These are phyloP conservation scores for Pachysandra terminalis DNA, from an alignment of 164 flowering plant genomes.

Conservation along the genomic window DNA sequence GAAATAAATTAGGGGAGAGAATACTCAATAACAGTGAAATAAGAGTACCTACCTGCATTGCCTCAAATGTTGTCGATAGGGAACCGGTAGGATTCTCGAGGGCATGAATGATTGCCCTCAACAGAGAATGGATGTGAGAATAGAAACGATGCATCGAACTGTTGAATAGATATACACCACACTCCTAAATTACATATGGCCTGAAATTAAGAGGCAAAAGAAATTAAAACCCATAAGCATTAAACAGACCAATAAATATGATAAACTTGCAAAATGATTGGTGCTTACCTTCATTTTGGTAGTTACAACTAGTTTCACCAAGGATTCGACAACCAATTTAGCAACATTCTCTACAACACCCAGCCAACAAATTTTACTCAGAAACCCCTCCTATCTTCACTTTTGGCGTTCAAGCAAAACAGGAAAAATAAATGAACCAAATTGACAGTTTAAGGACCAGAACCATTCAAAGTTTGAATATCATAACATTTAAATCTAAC, in stretches of 20 bases:
- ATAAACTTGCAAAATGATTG: no score
- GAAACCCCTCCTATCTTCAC: background rate
- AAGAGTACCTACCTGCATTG: conserved; percentile 53
- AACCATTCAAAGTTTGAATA: no score
- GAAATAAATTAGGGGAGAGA: no score
- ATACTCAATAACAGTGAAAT: background rate
- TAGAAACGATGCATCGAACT: conserved; percentile 38
- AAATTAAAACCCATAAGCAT: background rate
- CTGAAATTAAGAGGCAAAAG: conserved; percentile 31
- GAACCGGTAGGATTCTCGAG: conserved; percentile 81
- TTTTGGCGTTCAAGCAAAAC: background rate
- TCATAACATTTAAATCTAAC: no score
- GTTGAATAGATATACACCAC: conserved; percentile 88
- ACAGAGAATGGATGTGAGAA: conserved; percentile 37
- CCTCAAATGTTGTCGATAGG: conserved; percentile 80
- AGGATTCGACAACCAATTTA: conserved; percentile 34
- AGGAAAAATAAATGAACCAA: no score
- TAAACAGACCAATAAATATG: background rate
- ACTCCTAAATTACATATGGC: conserved; percentile 78
- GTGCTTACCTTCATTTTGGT: conserved; percentile 64
- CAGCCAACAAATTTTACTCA: conserved; percentile 1
- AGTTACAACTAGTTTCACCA: conserved; percentile 44
- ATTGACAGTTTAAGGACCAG: background rate
- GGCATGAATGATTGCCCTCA: conserved; percentile 62
- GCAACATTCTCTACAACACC: conserved; percentile 38